A percentile compares a stretch with the other conserved stretches of the same genome.
Conservation (phyloP, 2,329 filamentous ascomycete species). For the Pseudogymnoascus sp. region DNA sequence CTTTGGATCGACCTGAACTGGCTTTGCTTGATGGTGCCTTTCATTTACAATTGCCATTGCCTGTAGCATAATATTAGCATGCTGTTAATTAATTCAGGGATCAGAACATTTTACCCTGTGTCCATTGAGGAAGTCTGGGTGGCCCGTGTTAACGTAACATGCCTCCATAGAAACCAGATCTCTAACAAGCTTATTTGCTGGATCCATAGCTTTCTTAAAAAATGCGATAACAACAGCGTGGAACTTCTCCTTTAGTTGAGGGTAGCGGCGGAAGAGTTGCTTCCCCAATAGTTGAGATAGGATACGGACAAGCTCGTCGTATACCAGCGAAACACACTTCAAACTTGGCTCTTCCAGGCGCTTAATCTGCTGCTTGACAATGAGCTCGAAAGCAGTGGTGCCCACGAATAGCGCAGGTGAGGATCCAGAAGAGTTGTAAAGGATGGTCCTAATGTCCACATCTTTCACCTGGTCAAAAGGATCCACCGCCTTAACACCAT, state of each 20-base stretch:
- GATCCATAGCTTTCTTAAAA: conserved; percentile 98
- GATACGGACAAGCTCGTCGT: conserved; percentile 95
- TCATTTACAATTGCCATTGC: conserved; percentile 99
- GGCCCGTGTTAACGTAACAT: conserved; percentile 96
- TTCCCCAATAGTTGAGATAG: conserved; percentile 84
- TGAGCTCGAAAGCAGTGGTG: conserved; percentile 95
- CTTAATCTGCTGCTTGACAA: conserved; percentile 98
- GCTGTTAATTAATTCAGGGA: conserved; percentile 9
- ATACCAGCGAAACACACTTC: conserved; percentile 95
- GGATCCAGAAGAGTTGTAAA: conserved; percentile 98
- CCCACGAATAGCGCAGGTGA: conserved; percentile 95
- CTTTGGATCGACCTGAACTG: conserved; percentile 95
- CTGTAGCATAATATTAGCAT: conserved; percentile 32
- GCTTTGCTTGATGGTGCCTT: conserved; percentile 71
- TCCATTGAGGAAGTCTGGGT: conserved; percentile 95
- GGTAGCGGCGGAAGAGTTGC: conserved; percentile 85
- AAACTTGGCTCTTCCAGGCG: conserved; percentile 90
- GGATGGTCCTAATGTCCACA: conserved; percentile 89
- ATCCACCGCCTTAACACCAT: conserved; percentile 95
- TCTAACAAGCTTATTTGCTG: conserved; percentile 91
- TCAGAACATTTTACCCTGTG: conserved; percentile 57
- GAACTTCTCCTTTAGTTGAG: conserved; percentile 93
- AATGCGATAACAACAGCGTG: conserved; percentile 86
- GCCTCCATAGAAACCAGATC: conserved; percentile 94
- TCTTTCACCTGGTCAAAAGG: conserved; percentile 98